phyloP scores from a whole-genome alignment of 345 rosid genomes.

The Eucalyptus cloeziana region DNA sequence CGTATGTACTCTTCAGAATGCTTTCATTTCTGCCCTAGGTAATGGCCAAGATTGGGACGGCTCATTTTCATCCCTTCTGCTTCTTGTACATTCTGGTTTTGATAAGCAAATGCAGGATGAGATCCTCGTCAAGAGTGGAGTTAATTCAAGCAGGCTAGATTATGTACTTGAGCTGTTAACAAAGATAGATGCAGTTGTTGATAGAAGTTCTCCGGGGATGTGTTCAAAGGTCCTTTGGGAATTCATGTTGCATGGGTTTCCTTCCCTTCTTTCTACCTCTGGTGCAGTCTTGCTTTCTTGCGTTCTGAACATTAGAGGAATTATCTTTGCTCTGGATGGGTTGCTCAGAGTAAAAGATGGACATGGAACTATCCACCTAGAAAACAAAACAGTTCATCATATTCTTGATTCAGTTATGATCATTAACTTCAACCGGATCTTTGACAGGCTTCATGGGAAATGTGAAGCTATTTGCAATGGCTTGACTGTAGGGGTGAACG shows the following conservation, averaged over 20 bases:
- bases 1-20: conserved; percentile 46
- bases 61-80: conserved; percentile 45
- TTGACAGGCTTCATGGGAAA: conserved; percentile 49
- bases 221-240: conserved; percentile 63
- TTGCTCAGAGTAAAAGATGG: conserved; percentile 36
- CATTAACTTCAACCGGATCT: conserved; percentile 64
- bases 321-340: conserved; percentile 45
- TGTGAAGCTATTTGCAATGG: conserved; percentile 54
- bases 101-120: conserved; percentile 59
- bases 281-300: conserved; percentile 75
- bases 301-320: conserved; percentile 49
- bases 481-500: conserved; percentile 31
- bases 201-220: conserved; percentile 49
- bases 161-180: conserved; percentile 36
- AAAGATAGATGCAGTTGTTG: conserved; percentile 43
- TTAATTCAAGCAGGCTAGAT: conserved; percentile 35
- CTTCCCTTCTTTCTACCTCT: conserved; percentile 41
- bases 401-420: conserved; percentile 55
- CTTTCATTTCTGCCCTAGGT: conserved; percentile 56
- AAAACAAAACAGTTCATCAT: conserved; percentile 32
- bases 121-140: conserved; percentile 48
- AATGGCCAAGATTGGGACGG: conserved; percentile 20
- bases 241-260: conserved; percentile 82
- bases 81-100: conserved; percentile 65
- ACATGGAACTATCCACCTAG: conserved; percentile 22